Base-by-base conservation (phyloP, 345 rosid genomes). In the Eutrema yunnanense region DNA sequence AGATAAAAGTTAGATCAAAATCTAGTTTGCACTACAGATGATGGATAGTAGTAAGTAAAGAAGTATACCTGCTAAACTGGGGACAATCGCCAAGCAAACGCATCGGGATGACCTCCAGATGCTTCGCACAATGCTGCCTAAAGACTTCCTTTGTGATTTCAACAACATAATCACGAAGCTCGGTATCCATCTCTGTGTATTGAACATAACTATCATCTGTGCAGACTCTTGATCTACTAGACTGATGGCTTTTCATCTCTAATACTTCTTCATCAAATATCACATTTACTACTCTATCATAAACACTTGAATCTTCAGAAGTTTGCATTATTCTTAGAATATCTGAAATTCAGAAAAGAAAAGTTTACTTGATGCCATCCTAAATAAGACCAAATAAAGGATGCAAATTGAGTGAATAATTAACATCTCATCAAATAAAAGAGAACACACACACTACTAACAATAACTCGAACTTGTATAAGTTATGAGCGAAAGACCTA, bases 61-160 rank as follows among this genome's bases (percentile, higher is more conserved):
- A 73, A 19, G 72, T 33, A 38, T 61, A 94, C 98, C 97, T 86
- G 67, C 68, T 82, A 50, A 84, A 83, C 53, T 84, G 84, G 69
- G 84, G 86, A 38, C 76, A 81, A 73, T 88, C 92, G 67, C 82
- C 87, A 72, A 86, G 78, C 76, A 94, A 82, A 73, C 71, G 84
- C 88, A 94, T 73, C 6, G 94, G 90, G 55, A 77, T 78, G 69
- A 87, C 81, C 83, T 89, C 96, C 47, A 91, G 73, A 82, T 84
- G 97, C 84, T 86, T 89, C 43, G 95, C 97, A 80, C 97, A 89
- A 73, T 85, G 96, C 73, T 81, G 87, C 78, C 79, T 85, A 82
- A 89, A 91, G 67, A 88, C 83, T 89, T 91, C 96, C 78, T 84
- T 89, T 8, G 97, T 75, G 62, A 84, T 75, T 72, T 89, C 96